Percentiles rank a stretch among this genome's conserved stretches.
Evolutionary conservation across 257 asterid species (phyloP).

Genomic region (Euphrasia confusa): DNA sequence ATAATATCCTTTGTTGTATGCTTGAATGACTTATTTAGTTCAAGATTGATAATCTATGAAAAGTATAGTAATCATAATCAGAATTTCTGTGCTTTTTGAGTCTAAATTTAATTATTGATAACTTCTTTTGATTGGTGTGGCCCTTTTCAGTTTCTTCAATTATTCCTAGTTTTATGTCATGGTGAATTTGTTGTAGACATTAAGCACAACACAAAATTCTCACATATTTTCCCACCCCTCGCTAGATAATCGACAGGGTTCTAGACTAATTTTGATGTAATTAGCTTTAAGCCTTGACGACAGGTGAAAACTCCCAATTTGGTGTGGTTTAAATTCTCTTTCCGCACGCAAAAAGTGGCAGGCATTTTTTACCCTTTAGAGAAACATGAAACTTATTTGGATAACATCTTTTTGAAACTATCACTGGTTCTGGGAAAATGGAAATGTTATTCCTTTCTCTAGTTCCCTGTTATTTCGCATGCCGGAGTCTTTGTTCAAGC

Average conservation of each 20-base stretch:
- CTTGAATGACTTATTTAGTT: constrained; percentile 9
- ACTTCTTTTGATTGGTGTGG: background rate
- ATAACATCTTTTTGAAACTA: background rate
- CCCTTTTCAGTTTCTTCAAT: background rate
- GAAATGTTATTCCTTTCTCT: too few species aligned
- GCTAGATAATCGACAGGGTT: background rate
- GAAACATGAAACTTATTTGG: background rate
- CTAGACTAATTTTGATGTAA: background rate
- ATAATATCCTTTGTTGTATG: constrained; percentile 15
- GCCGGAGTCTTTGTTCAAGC: background rate
- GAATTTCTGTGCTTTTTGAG: background rate
- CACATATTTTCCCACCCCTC: background rate
- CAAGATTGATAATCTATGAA: background rate
- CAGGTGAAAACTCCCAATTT: background rate
- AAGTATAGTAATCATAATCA: background rate
- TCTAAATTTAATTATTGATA: background rate
- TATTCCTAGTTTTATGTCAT: background rate
- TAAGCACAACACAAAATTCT: background rate
- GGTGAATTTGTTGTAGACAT: background rate
- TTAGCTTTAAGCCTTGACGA: background rate
- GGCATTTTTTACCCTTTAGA: too few species aligned
- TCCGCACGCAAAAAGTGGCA: too few species aligned
- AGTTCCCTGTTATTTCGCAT: background rate
- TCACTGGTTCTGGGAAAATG: too few species aligned
- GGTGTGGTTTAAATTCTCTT: background rate